Evolutionary conservation across 2,329 filamentous ascomycete species (phyloP).

Genomic region (Rosellinia necatrix): DNA sequence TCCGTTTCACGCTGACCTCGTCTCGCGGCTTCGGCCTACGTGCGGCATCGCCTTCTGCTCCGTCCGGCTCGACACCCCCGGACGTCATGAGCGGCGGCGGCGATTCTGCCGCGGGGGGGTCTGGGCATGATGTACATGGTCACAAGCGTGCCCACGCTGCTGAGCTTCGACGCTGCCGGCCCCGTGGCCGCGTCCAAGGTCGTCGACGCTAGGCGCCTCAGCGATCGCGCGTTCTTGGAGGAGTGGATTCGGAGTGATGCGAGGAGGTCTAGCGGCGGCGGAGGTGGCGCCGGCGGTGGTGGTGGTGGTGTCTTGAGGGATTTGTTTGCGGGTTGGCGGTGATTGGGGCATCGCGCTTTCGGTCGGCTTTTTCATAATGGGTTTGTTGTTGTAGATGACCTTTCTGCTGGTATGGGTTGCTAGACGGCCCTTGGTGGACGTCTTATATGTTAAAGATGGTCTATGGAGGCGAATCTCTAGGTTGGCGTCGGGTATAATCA

Average conservation of each 20-base stretch:
- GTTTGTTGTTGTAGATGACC: not conserved
- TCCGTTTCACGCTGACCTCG: slow-evolving; percentile 12
- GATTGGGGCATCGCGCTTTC: not conserved
- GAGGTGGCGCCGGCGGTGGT: slow-evolving; percentile 48
- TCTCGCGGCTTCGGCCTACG: slow-evolving; percentile 10
- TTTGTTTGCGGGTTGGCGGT: slow-evolving; percentile 40
- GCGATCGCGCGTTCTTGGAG: slow-evolving; percentile 54
- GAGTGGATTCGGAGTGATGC: slow-evolving; percentile 61
- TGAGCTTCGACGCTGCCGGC: slow-evolving; percentile 62
- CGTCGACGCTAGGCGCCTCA: slow-evolving; percentile 53
- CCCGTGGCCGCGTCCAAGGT: slow-evolving; percentile 55
- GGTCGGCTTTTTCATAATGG: not conserved
- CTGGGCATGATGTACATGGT: slow-evolving; percentile 63
- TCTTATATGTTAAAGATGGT: no score
- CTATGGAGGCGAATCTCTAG: no score
- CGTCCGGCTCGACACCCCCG: slow-evolving; percentile 61
- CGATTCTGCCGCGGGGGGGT: slow-evolving; percentile 32
- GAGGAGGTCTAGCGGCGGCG: slow-evolving; percentile 49
- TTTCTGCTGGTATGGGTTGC: not conserved
- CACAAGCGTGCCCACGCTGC: slow-evolving; percentile 59
- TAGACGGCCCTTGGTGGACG: no score
- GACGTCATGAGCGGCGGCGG: slow-evolving; percentile 53
- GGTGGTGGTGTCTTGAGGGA: slow-evolving; percentile 35
- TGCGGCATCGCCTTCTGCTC: slow-evolving; percentile 58
- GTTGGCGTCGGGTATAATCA: no score